Base-by-base conservation (phyloP, 2,329 filamentous ascomycete genomes). In the Xylariaceae sp. region DNA sequence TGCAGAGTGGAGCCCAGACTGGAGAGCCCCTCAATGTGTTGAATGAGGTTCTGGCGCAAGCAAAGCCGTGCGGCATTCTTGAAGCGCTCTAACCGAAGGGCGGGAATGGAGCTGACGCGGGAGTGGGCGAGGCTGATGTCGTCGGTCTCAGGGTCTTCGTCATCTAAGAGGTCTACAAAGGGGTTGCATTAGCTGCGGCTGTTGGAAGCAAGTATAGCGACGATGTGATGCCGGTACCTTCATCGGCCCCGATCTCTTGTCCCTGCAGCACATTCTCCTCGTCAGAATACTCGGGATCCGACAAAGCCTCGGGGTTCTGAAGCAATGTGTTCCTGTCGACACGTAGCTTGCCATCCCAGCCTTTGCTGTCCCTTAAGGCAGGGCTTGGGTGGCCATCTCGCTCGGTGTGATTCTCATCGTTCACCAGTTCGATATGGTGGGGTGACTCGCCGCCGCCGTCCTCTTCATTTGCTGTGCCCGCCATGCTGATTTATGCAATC, bases 51-150 rank as follows among this genome's bases (percentile, higher is more conserved):
- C 63, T 98, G 91, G 37, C 93, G 89, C 16, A 98, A 82, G 61
- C 91, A 96, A 53, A 98, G 70, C 56, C 86, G 83, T 58, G 76
- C 72, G 19, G 89, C 75, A 41, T 87, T 79, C 44, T 73, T 76
- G 68, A 98, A 97, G 45, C 93, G 82, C 47, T 90, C 86, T 36
- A 98, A 77, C n/a, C 72, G 79, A 17, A 98, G 77, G 13, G 83
- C 81, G 6, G 83, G 69, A 52, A 97, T 85, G 24, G 87, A 90
- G 17, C 76, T 69, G 57, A 98, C 78, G 50, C 90, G 87, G 41
- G 85, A 85, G 64, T 97, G 91, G n/a, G 89, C 83, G 46, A 90
- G 82, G 60, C 93, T 87, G 57, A 98, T 91, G 57, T 95, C 88
- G 67, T 90, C 72, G 2, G 72, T 76, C 28, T 81, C 73, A 29